Base-by-base conservation (phyloP, 371 early-diverging fungal species). In the Mortierella sp. region DNA sequence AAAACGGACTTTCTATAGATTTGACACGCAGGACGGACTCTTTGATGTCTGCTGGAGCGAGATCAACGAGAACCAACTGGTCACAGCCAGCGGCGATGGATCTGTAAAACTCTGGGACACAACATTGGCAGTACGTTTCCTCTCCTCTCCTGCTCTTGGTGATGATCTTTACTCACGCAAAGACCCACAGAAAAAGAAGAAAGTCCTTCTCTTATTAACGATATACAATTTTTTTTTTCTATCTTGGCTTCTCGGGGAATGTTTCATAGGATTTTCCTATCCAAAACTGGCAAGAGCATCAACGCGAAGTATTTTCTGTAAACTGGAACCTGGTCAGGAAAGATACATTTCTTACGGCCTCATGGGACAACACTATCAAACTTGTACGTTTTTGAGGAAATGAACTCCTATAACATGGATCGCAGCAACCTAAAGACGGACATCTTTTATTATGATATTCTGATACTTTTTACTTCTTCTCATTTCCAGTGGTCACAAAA, bases 31-130 rank as follows among this genome's bases (percentile, higher is more conserved):
- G 79, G 98, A 98, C 80, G 98, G 97, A 15, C 82, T 97, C 25
- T 98, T 93, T 74, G 98, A 97, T 80, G 81, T 93, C 43, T 90
- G 94, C 29, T 98, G 98, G 98, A 95, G 93, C 80, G 98, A 98
- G 82, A 70, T 90, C 18, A 93, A 98, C 76, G 98, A 98, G 75
- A 93, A 96, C 81, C 98, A 98, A 68, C 64, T 98, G 26, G 91
- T 92, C 2, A 94, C 95, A 4, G 90, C 92, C 19, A 93, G 94
- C 74, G 98, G 98, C 29, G 98, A 97, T 75, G 98, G 98, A 45
- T 91, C 92, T 58, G 90, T 98, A 52, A 97, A 95, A 76, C 87
- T 98, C 66, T 98, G 95, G 94, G 98, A 98, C 80, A 85, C 88
- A 1, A 90, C 90, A 5, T 74, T 95, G 55, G 70, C 89, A 23